Evolutionary conservation across 371 early-diverging fungal genomes (phyloP).

Genomic region (Mucor mucedo): DNA sequence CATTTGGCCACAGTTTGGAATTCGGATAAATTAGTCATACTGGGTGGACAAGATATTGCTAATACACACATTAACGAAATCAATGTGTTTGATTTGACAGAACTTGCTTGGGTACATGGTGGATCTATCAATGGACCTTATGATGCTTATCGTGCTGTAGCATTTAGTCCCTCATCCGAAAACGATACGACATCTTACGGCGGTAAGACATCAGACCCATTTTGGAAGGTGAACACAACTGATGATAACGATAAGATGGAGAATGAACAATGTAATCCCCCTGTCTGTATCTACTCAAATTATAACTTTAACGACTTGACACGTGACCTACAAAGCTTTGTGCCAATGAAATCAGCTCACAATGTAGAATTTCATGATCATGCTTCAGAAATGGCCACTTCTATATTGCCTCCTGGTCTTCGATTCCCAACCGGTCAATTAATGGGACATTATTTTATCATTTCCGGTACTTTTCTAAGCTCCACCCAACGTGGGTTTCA

Average conservation of each 20-base stretch:
- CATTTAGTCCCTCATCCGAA: slow-evolving; percentile 28
- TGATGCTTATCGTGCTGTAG: slow-evolving; percentile 78
- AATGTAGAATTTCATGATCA: slow-evolving; percentile 54
- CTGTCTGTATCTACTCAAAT: slow-evolving; percentile 76
- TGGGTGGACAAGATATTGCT: slow-evolving; percentile 81
- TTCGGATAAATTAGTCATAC: slow-evolving; percentile 60
- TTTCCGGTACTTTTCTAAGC: slow-evolving; percentile 76
- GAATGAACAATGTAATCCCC: slow-evolving; percentile 20
- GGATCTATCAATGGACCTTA: slow-evolving; percentile 67
- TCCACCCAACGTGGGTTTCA: slow-evolving; percentile 67
- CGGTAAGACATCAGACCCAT: slow-evolving; percentile 11
- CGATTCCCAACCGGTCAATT: slow-evolving; percentile 78
- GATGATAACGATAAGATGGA: neutral
- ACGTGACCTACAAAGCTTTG: slow-evolving; percentile 73
- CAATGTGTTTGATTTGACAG: slow-evolving; percentile 72
- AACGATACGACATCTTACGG: slow-evolving; percentile 11
- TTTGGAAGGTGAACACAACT: slow-evolving; percentile 21
- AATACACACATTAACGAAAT: slow-evolving; percentile 79
- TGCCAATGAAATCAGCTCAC: slow-evolving; percentile 28
- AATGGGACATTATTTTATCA: slow-evolving; percentile 73
- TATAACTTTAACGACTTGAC: slow-evolving; percentile 80
- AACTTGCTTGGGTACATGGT: slow-evolving; percentile 67
- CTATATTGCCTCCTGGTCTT: slow-evolving; percentile 72
- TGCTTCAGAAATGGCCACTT: slow-evolving; percentile 58
- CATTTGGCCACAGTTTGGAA: slow-evolving; percentile 67